These are phyloP conservation scores for Quercus agrifolia DNA, from an alignment of 306 rosid species.

Conservation along the genomic window DNA sequence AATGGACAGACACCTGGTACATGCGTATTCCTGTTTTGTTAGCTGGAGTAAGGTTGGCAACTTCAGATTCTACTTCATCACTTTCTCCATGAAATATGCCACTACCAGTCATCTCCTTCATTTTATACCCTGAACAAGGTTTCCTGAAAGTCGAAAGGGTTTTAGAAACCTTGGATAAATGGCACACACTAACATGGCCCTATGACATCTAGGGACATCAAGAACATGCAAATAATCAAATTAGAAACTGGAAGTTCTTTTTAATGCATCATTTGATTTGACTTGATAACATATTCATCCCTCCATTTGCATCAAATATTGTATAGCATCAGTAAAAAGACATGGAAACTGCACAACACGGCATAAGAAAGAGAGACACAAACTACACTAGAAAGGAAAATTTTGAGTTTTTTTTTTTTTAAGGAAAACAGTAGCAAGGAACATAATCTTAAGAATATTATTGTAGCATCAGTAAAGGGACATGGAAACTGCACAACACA, in stretches of 20 bases:
- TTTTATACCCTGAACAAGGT: slow-evolving; percentile 88
- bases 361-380: background rate
- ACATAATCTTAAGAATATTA: background rate
- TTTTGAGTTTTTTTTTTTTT: too few species aligned
- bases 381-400: background rate
- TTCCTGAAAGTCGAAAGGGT: slow-evolving; percentile 52
- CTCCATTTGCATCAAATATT: slow-evolving; percentile 6
- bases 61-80: slow-evolving; percentile 56
- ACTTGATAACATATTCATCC: background rate
- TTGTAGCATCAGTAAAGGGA: background rate
- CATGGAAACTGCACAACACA: background rate
- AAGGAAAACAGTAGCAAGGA: too few species aligned
- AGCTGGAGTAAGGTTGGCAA: slow-evolving; percentile 47
- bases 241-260: background rate
- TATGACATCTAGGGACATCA: background rate
- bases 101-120: slow-evolving; percentile 99
- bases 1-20: slow-evolving; percentile 72
- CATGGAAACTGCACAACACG: background rate
- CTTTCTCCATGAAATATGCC: slow-evolving; percentile 80
- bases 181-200: background rate
- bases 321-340: background rate
- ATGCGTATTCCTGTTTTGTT: slow-evolving; percentile 73
- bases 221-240: background rate
- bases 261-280: background rate
- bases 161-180: slow-evolving; percentile 19